A percentile compares a stretch with the other conserved stretches of the same genome.
phyloP scores from a whole-genome alignment of 75 land plant species.

The Gnetum montanum region DNA sequence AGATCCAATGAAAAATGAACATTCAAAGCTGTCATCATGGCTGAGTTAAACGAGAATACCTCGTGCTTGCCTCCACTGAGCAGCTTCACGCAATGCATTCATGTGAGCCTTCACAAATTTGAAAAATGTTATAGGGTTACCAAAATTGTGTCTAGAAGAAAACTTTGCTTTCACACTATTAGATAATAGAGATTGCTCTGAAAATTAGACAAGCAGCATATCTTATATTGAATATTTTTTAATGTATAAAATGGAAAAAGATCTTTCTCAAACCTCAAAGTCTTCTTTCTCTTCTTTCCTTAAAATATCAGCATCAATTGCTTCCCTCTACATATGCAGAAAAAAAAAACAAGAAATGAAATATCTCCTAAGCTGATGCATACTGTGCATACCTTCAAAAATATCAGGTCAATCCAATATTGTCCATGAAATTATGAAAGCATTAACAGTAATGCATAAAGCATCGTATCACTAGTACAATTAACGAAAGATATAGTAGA shows the following conservation, averaged over 20 bases:
- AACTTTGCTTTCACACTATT: no score
- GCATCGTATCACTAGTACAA: no score
- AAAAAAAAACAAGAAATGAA: background rate
- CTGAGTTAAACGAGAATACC: no score
- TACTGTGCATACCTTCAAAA: background rate
- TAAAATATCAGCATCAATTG: constrained; percentile 64
- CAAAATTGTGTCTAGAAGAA: no score
- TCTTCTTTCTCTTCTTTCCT: constrained; percentile 54
- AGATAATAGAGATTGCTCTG: no score
- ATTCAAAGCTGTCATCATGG: no score
- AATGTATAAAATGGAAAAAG: no score
- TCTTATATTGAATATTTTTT: background rate
- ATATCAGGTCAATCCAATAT: no score
- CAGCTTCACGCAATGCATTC: constrained; percentile 76
- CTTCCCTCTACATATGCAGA: constrained; percentile 38
- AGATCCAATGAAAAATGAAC: no score
- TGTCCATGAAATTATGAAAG: no score
- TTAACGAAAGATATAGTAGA: background rate
- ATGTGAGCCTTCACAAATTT: constrained; percentile 47
- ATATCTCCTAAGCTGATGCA: background rate
- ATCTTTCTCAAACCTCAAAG: constrained; percentile 39
- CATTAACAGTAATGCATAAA: no score
- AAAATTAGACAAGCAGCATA: no score
- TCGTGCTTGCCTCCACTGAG: constrained; percentile 85
- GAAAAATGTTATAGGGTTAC: background rate